Base-by-base conservation (phyloP, 1,284 basidiomycete species). In the Irpex lacteus region DNA sequence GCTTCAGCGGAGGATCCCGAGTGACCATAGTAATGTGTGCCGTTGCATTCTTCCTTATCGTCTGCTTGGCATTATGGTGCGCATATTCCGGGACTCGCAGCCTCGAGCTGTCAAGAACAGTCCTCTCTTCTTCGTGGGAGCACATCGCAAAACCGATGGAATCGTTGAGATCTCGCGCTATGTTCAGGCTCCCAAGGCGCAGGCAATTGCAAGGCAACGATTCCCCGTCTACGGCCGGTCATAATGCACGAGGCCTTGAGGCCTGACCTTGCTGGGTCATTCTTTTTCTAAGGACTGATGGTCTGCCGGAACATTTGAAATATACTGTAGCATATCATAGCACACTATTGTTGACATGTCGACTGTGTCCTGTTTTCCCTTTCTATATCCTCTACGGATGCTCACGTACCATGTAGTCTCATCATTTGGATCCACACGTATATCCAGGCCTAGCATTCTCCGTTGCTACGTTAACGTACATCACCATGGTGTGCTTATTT, bases 1-100 rank as follows among this genome's bases (percentile, higher is more conserved):
- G 67, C 59, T 68, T 68, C 66, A 47, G 57, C 26, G 47, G 52
- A 3, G 11, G 57, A 9, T 40, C 61, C 32, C 15, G 3, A 15
- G 38, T 21, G 13, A 54, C 63, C 2, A 32, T 62, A 2, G 21
- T 53, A 9, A 3, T 53, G 50, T 19, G 50, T 53, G 50, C 18
- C 50, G 50, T 53, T 4, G 50, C 50, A 19, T 26, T 53, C 50
- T 9, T 53, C 18, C 50, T 53, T 18, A 9, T 53, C 50, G 8
- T 53, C 50, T 8, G 13, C 8, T 8, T 53, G 50, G 18, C 21
- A 19, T 19, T 53, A 18, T 53, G 50, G 50, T 53, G 50, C 21
- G 7, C 50, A 53, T 53, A 53, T 6, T 18, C 50, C 50, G 50
- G 50, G 50, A 53, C 18, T 15, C 50, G 21, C 21, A 53, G 50